A percentile compares a stretch with the other conserved stretches of the same genome.
phyloP scores from a whole-genome alignment of 306 rosid species.

The Dryas octopetala region DNA sequence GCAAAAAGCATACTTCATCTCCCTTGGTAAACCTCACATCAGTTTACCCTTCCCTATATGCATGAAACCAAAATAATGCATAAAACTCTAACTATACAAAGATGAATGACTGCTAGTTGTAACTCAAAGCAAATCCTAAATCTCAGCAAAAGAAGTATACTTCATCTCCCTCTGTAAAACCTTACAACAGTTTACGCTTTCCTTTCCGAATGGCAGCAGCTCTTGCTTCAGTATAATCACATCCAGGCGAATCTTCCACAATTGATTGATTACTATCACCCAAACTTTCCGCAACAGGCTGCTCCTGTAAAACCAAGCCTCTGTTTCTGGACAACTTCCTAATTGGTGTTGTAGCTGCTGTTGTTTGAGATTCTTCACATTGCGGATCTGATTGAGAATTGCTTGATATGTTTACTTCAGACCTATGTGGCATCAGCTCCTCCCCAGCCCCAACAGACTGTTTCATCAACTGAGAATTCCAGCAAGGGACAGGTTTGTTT shows the following conservation, averaged over 20 bases:
- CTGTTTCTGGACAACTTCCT: constrained; percentile 69
- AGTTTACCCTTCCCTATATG: too few relatives aligned
- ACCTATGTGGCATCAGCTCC: constrained; percentile 72
- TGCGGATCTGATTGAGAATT: constrained; percentile 12
- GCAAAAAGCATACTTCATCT: too few relatives aligned
- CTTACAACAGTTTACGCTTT: constrained; percentile 14
- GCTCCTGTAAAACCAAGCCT: constrained; percentile 60
- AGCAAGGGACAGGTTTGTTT: background rate
- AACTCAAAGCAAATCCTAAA: background rate
- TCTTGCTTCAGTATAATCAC: constrained; percentile 7
- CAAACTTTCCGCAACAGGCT: constrained; percentile 46
- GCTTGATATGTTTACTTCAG: constrained; percentile 12
- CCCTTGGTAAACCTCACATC: too few relatives aligned
- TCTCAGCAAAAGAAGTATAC: background rate
- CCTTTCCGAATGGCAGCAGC: constrained; percentile 17
- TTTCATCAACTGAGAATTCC: constrained; percentile 59
- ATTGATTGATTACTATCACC: constrained; percentile 38
- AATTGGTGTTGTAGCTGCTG: constrained; percentile 57
- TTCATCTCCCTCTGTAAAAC: background rate
- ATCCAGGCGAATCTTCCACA: constrained; percentile 23
- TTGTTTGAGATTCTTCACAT: constrained; percentile 23
- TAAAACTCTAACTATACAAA: constrained; percentile 2
- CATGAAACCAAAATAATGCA: background rate
- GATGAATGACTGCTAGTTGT: background rate
- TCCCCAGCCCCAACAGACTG: constrained; percentile 48